These are phyloP conservation scores for Eragrostis tef DNA, from an alignment of 202 grass and related monocot species.

Conservation along the genomic window DNA sequence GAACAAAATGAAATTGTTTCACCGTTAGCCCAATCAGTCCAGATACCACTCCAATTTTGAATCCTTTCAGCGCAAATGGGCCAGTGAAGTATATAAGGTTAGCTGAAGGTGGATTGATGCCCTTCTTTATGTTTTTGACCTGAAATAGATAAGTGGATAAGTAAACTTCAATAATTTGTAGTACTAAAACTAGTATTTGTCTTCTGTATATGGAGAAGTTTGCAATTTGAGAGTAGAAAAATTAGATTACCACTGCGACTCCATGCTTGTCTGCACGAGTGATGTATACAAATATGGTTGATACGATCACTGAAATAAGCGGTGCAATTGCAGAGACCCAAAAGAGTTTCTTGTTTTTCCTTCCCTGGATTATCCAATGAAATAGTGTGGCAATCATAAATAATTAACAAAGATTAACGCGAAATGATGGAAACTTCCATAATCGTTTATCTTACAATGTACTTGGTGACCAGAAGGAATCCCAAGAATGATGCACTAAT, in stretches of 20 bases:
- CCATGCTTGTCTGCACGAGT: constrained; percentile 84
- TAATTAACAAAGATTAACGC: constrained; percentile 21
- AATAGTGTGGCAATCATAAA: background rate
- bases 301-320: constrained; percentile 70
- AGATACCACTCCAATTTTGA: constrained; percentile 63
- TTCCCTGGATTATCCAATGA: constrained; percentile 49
- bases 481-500: constrained; percentile 66
- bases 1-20: constrained; percentile 8
- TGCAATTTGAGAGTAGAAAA: background rate
- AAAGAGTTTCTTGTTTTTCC: constrained; percentile 75
- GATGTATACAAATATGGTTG: constrained; percentile 81
- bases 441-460: constrained; percentile 61
- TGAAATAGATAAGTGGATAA: constrained; percentile 44
- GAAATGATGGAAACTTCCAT: constrained; percentile 17
- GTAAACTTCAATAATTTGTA: constrained; percentile 8
- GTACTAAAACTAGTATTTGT: too few relatives aligned
- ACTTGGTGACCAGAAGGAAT: constrained; percentile 72
- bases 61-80: constrained; percentile 57
- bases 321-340: constrained; percentile 82
- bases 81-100: constrained; percentile 62
- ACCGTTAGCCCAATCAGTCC: constrained; percentile 87
- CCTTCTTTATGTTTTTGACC: constrained; percentile 77
- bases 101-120: constrained; percentile 74
- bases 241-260: constrained; percentile 70
- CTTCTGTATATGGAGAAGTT: background rate